phyloP scores from a whole-genome alignment of 129 eudicot genomes.

The Saussurea involucrata region DNA sequence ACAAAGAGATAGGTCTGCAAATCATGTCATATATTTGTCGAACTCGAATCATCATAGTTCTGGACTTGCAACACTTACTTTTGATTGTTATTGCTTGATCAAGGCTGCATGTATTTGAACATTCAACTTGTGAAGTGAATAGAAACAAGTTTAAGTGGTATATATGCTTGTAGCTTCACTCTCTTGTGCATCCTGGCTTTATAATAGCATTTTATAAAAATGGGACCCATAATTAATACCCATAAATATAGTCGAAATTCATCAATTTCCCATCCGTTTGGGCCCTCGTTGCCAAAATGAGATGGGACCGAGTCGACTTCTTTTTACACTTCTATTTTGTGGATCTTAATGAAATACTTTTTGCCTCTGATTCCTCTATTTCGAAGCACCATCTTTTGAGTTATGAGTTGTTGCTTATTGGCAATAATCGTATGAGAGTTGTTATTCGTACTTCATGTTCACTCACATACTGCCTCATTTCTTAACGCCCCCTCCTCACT shows the following conservation, averaged over 20 bases:
- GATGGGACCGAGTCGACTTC: background rate
- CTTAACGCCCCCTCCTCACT: no score
- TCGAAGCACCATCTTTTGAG: background rate
- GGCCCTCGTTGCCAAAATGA: background rate
- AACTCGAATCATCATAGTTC: background rate
- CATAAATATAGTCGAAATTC: background rate
- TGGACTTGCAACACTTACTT: slow-evolving; percentile 22
- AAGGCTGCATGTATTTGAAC: background rate
- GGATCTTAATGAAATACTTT: background rate
- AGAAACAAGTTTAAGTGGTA: slow-evolving; percentile 3
- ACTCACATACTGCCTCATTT: no score
- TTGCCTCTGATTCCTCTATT: background rate
- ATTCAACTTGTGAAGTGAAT: background rate
- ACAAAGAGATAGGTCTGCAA: background rate
- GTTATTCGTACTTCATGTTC: no score
- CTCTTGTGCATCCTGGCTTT: background rate
- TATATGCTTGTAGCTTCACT: slow-evolving; percentile 11
- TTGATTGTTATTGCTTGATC: background rate
- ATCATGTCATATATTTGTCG: background rate
- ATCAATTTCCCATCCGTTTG: background rate
- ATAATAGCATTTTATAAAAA: slow-evolving; percentile 2
- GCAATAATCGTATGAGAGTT: no score
- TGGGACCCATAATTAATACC: background rate
- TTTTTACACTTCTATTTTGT: no score
- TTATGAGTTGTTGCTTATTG: no score